Evolutionary conservation across 768 basidiomycete genomes (phyloP), one percentile per base, ranked within the genome.

Genomic region (Mycena crocata): DNA sequence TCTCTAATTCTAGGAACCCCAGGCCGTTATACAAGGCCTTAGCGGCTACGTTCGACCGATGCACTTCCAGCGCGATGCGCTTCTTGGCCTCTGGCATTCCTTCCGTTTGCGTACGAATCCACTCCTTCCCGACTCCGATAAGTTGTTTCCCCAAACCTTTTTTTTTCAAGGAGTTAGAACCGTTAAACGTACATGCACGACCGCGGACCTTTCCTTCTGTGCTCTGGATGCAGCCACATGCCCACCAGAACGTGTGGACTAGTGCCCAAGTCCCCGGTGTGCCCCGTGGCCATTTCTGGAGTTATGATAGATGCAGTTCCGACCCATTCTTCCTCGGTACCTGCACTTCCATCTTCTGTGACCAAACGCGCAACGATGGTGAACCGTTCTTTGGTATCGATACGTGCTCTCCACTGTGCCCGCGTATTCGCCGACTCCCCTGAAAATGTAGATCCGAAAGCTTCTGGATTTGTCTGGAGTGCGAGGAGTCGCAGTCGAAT

Each of bases 381-480:
- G 12, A 67, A 56, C 39, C 73, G 70, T 6, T 70, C 73, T 13
- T 61, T 23, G 2, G 67, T 70, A 39, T 73, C 69, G 45, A 78
- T 56, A 28, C 75, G 72, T 39, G 60, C 66, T 14, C 66, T 67
- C 80, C 78, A 78, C 42, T 66, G 46, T 10, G 69, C 74, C n/a
- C 35, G 50, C 7, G 72, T 71, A 35, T 77, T 76, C 19, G 49
- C 21, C 23, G 64, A 66, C 57, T 79, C 76, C 19, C 71, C 66
- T 23, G 65, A 75, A 39, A 72, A 76, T 14, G 66, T 75, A 13
- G 76, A 76, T 12, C 72, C 69, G 62, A 77, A 79, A 0, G 74
- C 74, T 26, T 77, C 70, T 45, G 76, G 76, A 50, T 79, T 71
- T 35, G 70, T 70, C 37, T 72, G 70, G 31, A 79, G 75, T 28